These are phyloP conservation scores for Coelastrella sp. DNA, from an alignment of 139 green algal species.

Conservation along the genomic window DNA sequence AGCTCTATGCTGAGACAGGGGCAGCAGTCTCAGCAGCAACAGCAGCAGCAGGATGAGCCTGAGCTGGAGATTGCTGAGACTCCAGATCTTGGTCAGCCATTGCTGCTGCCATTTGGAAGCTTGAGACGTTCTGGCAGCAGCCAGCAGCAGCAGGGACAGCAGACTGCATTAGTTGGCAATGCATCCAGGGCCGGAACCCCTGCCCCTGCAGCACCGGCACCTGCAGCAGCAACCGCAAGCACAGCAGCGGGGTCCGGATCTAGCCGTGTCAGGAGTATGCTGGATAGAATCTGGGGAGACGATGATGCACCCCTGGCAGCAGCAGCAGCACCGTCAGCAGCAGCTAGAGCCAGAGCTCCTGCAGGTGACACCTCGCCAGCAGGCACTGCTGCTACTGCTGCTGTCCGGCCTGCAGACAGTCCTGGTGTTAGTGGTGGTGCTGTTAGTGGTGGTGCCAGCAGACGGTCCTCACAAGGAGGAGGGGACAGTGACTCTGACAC, in stretches of 20 bases:
- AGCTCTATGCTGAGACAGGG: slow-evolving; percentile 47
- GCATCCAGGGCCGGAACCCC: not conserved
- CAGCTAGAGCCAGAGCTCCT: too few relatives aligned
- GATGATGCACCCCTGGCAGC: too few relatives aligned
- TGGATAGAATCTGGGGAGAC: too few relatives aligned
- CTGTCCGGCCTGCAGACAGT: not conserved
- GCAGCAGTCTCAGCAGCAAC: slow-evolving; percentile 2
- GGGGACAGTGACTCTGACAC: too few relatives aligned
- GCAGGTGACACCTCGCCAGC: too few relatives aligned
- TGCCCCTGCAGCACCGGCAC: not conserved
- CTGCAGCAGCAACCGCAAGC: not conserved
- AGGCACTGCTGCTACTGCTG: not conserved
- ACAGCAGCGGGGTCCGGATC: not conserved
- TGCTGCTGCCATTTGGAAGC: not conserved
- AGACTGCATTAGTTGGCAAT: not conserved
- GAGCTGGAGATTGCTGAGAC: not conserved
- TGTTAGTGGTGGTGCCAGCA: too few relatives aligned
- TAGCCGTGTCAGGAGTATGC: not conserved
- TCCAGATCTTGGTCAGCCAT: not conserved
- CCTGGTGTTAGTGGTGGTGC: too few relatives aligned
- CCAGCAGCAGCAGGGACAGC: not conserved
- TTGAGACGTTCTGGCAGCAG: not conserved
- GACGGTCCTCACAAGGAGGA: too few relatives aligned
- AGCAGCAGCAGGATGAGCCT: slow-evolving; percentile 1
- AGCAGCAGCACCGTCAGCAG: not conserved